Percentiles rank a stretch among this genome's conserved stretches.
These are phyloP conservation scores for Nothophoma quercina DNA, from an alignment of 2,329 filamentous ascomycete species.

Conservation along the genomic window DNA sequence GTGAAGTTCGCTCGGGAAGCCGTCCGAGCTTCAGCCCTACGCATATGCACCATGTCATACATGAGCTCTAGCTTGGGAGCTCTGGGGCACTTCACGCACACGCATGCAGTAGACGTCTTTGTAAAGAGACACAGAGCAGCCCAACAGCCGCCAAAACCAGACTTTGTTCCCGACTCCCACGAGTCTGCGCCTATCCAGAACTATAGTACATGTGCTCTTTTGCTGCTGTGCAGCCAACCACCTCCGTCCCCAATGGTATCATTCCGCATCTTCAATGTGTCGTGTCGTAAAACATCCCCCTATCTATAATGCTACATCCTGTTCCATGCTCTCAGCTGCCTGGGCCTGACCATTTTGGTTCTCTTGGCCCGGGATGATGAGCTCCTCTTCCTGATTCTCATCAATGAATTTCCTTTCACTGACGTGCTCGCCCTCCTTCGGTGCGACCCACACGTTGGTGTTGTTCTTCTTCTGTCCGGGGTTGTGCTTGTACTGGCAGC, in stretches of 20 bases:
- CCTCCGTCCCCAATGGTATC: conserved; percentile 23
- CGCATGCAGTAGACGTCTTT: not conserved
- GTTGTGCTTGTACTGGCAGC: conserved; percentile 86
- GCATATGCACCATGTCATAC: conserved; percentile 9
- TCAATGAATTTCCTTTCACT: conserved; percentile 90
- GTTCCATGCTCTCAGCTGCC: conserved; percentile 29
- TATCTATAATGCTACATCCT: conserved; percentile 27
- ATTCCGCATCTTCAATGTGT: conserved; percentile 6
- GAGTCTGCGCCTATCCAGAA: conserved; percentile 24
- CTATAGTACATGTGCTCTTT: conserved; percentile 37
- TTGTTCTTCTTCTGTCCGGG: conserved; percentile 82
- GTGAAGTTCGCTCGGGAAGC: conserved; percentile 19
- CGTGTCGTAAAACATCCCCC: not conserved
- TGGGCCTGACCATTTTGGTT: conserved; percentile 18
- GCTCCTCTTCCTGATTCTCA: conserved; percentile 71
- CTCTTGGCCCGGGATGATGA: conserved; percentile 67
- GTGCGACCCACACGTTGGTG: conserved; percentile 87
- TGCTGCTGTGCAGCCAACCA: conserved; percentile 11
- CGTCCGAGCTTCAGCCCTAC: conserved; percentile 27
- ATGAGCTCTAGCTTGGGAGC: not conserved
- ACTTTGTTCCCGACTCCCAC: conserved; percentile 8
- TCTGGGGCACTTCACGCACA: not conserved
- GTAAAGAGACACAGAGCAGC: conserved; percentile 25
- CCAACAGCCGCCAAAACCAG: conserved; percentile 22
- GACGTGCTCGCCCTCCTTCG: conserved; percentile 64